A percentile compares a stretch with the other conserved stretches of the same genome.
These are phyloP conservation scores for Huntiella decipiens DNA, from an alignment of 2,329 filamentous ascomycete species.

Conservation along the genomic window DNA sequence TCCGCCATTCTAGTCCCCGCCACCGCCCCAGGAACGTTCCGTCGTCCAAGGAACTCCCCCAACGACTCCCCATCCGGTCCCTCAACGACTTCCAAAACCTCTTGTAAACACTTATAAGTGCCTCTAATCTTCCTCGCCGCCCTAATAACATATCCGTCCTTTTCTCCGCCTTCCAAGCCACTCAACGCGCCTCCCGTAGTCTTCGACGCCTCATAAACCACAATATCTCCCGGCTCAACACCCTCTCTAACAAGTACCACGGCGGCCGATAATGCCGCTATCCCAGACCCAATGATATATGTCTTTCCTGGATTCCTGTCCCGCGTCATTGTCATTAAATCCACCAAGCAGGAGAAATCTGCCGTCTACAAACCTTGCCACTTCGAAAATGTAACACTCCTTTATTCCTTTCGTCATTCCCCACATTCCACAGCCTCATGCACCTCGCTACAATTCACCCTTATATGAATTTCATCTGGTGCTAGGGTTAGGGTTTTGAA, in stretches of 20 bases:
- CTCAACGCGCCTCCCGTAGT: slow-evolving; percentile 17
- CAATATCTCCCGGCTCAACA: slow-evolving; percentile 18
- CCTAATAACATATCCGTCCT: slow-evolving; percentile 19
- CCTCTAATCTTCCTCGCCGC: slow-evolving; percentile 19
- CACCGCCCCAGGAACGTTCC: neutral
- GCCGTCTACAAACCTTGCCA: too few relatives aligned
- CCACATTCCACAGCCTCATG: neutral
- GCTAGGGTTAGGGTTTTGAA: too few relatives aligned
- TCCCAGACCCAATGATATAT: slow-evolving; percentile 20
- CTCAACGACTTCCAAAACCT: slow-evolving; percentile 12
- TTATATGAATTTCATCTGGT: neutral
- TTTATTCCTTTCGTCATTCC: neutral
- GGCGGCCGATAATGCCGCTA: slow-evolving; percentile 19
- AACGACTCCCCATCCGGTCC: neutral
- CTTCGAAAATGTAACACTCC: slow-evolving; percentile 12
- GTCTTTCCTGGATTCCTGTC: too few relatives aligned
- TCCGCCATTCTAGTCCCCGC: slow-evolving; percentile 2
- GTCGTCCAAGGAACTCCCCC: neutral
- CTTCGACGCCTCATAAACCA: slow-evolving; percentile 18
- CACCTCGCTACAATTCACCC: too few relatives aligned
- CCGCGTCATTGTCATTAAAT: too few relatives aligned
- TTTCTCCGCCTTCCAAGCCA: slow-evolving; percentile 15
- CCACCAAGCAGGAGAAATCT: too few relatives aligned
- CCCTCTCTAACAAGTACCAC: slow-evolving; percentile 20
- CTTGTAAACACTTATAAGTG: slow-evolving; percentile 18